These are phyloP conservation scores for Penicillium crystallinum DNA, from an alignment of 495 filamentous ascomycete genomes.

Conservation along the genomic window DNA sequence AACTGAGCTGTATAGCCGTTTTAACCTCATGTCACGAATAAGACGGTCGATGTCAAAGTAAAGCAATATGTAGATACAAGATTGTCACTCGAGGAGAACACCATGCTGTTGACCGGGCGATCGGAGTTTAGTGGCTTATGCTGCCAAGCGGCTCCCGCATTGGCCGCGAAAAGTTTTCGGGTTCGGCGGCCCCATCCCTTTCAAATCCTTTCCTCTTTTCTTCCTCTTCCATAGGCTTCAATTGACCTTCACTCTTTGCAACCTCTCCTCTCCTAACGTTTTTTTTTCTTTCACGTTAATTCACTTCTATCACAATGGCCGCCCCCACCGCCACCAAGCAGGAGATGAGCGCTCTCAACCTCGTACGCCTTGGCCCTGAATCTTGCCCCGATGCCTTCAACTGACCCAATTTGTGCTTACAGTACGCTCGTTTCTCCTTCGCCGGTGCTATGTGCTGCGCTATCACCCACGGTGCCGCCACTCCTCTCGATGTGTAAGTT, in stretches of 20 bases:
- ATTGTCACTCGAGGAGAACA: neutral
- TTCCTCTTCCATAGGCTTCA: constrained; percentile 12
- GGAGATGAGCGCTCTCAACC: constrained; percentile 45
- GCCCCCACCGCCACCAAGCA: constrained; percentile 35
- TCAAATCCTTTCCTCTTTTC: constrained; percentile 27
- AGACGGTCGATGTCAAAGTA: neutral
- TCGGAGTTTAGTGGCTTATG: constrained; percentile 21
- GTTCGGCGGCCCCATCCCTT: constrained; percentile 28
- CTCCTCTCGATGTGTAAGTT: constrained; percentile 95
- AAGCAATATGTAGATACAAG: neutral
- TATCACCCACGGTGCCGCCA: constrained; percentile 87
- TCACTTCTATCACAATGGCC: constrained; percentile 36
- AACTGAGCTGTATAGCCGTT: neutral
- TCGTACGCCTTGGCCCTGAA: constrained; percentile 19
- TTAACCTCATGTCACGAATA: neutral
- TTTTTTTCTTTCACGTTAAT: constrained; percentile 15
- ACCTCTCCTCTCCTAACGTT: constrained; percentile 18
- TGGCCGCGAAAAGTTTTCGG: constrained; percentile 39
- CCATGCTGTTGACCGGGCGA: constrained; percentile 27
- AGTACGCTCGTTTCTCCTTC: constrained; percentile 84
- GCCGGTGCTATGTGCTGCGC: constrained; percentile 77
- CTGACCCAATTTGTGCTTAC: constrained; percentile 42
- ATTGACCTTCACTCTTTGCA: constrained; percentile 8
- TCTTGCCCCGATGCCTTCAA: constrained; percentile 16
- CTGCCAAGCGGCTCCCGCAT: constrained; percentile 24